Conservation (phyloP, 148 eudicot species). For the Diospyros kaki region DNA sequence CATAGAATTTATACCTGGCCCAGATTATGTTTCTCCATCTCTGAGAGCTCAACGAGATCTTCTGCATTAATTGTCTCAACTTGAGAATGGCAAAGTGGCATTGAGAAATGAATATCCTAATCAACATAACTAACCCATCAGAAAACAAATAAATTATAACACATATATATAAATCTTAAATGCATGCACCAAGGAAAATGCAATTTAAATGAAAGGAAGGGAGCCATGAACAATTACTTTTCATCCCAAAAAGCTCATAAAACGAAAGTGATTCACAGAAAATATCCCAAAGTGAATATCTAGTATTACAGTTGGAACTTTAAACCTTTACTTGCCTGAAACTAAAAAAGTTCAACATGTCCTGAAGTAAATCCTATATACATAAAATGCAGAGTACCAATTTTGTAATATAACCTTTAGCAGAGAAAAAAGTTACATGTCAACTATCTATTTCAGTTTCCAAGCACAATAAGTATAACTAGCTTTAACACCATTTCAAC, state of each 20-base stretch:
- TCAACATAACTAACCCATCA: slow-evolving; percentile 7
- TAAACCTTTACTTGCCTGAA: neutral
- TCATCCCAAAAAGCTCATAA: neutral
- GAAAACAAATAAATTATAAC: neutral
- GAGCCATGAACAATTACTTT: neutral
- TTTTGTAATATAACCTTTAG: neutral
- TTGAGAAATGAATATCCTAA: slow-evolving; percentile 71
- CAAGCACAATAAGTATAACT: neutral
- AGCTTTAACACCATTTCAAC: neutral
- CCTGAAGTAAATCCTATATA: neutral
- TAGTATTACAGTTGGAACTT: neutral
- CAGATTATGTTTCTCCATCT: slow-evolving; percentile 80
- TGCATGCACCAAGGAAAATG: neutral
- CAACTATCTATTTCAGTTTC: neutral
- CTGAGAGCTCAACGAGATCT: slow-evolving; percentile 90
- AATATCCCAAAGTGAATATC: neutral
- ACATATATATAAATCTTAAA: too few species aligned
- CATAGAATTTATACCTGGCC: slow-evolving; percentile 59
- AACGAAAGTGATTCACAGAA: neutral
- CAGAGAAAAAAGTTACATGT: neutral
- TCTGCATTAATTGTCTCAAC: slow-evolving; percentile 72
- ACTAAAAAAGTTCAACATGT: neutral
- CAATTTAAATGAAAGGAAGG: neutral
- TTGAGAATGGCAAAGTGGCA: slow-evolving; percentile 80
- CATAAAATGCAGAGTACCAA: neutral